Evolutionary conservation across 2,329 filamentous ascomycete genomes (phyloP).

Genomic region (Cadophora gregata): DNA sequence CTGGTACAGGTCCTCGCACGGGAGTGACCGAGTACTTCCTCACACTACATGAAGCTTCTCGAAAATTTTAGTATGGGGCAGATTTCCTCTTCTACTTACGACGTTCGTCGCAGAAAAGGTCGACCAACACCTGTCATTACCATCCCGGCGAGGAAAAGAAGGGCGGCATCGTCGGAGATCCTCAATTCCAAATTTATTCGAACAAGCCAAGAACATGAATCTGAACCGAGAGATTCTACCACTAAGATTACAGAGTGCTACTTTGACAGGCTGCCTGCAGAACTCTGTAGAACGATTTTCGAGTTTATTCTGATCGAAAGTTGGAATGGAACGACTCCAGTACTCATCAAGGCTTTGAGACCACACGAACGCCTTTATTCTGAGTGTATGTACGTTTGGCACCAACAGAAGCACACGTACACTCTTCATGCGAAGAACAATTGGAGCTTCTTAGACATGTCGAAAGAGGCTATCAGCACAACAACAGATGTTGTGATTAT

Average conservation of each 20-base stretch:
- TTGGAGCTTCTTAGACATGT: constrained; percentile 18
- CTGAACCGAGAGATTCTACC: no score
- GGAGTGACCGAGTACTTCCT: no score
- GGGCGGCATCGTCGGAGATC: background rate
- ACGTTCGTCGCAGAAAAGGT: background rate
- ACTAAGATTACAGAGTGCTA: no score
- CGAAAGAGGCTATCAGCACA: background rate
- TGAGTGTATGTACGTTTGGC: constrained; percentile 7
- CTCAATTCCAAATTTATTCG: background rate
- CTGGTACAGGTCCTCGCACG: no score
- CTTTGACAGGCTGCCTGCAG: constrained; percentile 7
- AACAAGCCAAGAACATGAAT: no score
- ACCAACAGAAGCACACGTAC: constrained; percentile 11
- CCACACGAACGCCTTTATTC: background rate
- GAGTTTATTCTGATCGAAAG: background rate
- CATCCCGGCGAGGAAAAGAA: background rate
- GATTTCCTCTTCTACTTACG: background rate
- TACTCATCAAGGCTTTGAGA: constrained; percentile 15
- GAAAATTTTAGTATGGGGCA: background rate
- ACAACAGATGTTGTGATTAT: constrained; percentile 15
- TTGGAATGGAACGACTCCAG: constrained; percentile 16
- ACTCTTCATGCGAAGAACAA: constrained; percentile 7
- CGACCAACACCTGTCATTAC: background rate
- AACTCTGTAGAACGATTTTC: constrained; percentile 9
- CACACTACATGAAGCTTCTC: background rate